Evolutionary conservation across 768 basidiomycete genomes (phyloP).

Genomic region (Suillus bovinus): DNA sequence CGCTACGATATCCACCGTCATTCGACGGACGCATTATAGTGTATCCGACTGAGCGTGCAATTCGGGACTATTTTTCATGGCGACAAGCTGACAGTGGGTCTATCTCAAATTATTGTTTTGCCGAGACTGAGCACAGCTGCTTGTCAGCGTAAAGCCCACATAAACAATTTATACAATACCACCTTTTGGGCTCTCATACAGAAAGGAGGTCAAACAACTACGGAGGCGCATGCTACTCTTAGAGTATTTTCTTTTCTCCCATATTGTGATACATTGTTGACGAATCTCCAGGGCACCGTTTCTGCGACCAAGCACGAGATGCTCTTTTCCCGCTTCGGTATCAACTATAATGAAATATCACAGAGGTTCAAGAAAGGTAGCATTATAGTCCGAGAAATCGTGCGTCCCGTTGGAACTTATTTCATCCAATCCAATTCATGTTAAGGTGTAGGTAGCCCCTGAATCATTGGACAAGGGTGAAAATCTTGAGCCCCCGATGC

Average conservation of each 20-base stretch:
- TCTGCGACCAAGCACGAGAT: conserved; percentile 93
- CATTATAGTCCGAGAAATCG: conserved; percentile 70
- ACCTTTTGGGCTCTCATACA: conserved; percentile 92
- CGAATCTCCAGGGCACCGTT: conserved; percentile 68
- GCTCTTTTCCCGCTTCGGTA: conserved; percentile 73
- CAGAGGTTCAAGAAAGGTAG: conserved; percentile 83
- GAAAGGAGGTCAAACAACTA: conserved; percentile 72
- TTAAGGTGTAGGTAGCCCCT: not conserved
- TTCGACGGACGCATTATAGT: conserved; percentile 89
- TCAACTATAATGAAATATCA: conserved; percentile 85
- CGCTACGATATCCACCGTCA: conserved; percentile 80
- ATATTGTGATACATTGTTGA: conserved; percentile 12
- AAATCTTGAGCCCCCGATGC: not conserved
- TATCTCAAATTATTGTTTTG: not conserved
- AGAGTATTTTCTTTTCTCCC: conserved; percentile 44
- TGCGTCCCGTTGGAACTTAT: conserved; percentile 16
- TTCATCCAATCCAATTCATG: not conserved
- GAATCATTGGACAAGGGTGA: not conserved
- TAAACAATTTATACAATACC: conserved; percentile 98
- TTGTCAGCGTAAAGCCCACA: conserved; percentile 66
- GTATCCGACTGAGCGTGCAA: conserved; percentile 71
- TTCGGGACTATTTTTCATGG: conserved; percentile 95
- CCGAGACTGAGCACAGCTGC: conserved; percentile 18
- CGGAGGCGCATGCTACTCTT: conserved; percentile 80
- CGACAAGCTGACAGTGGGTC: conserved; percentile 90